Percentiles rank a stretch among this genome's conserved stretches.
phyloP scores from a whole-genome alignment of 352 stramenopile species.

The Phytophthora niederhauseri region DNA sequence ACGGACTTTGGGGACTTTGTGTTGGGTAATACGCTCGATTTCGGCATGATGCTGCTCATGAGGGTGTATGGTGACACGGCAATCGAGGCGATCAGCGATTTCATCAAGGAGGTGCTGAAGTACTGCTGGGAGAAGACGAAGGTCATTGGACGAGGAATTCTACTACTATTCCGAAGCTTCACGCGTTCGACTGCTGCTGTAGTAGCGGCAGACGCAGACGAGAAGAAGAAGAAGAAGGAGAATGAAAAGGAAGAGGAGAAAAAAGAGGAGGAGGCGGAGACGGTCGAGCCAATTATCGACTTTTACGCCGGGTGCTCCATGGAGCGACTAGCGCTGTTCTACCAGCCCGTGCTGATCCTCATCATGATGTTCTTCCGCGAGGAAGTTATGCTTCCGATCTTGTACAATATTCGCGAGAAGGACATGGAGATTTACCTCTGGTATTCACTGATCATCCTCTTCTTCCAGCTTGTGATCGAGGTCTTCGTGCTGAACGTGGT shows the following conservation, averaged over 20 bases:
- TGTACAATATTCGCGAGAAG: conserved; percentile 97
- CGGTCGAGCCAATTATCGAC: conserved; percentile 97
- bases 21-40: conserved; percentile 94
- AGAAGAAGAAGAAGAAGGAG: conserved; percentile 48
- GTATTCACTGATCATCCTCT: conserved; percentile 95
- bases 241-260: conserved; percentile 43
- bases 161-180: conserved; percentile 61
- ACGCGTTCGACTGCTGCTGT: conserved; percentile 49
- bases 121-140: conserved; percentile 55
- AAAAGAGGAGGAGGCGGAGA: conserved; percentile 79
- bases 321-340: conserved; percentile 93
- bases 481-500: conserved; percentile 96
- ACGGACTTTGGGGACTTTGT: conserved; percentile 98
- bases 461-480: conserved; percentile 95
- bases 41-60: conserved; percentile 95
- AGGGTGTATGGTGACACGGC: conserved; percentile 91
- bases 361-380: conserved; percentile 96
- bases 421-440: conserved; percentile 98
- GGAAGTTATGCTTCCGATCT: conserved; percentile 92
- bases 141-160: conserved; percentile 25
- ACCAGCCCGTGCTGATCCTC: conserved; percentile 94
- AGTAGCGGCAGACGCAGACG: conserved; percentile 11
- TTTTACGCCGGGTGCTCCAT: conserved; percentile 93
- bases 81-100: conserved; percentile 80
- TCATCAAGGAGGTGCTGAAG: conserved; percentile 45